A percentile compares a stretch with the other conserved stretches of the same genome.
phyloP scores from a whole-genome alignment of 2,329 filamentous ascomycete species.

The Tolypocladium nubicola region DNA sequence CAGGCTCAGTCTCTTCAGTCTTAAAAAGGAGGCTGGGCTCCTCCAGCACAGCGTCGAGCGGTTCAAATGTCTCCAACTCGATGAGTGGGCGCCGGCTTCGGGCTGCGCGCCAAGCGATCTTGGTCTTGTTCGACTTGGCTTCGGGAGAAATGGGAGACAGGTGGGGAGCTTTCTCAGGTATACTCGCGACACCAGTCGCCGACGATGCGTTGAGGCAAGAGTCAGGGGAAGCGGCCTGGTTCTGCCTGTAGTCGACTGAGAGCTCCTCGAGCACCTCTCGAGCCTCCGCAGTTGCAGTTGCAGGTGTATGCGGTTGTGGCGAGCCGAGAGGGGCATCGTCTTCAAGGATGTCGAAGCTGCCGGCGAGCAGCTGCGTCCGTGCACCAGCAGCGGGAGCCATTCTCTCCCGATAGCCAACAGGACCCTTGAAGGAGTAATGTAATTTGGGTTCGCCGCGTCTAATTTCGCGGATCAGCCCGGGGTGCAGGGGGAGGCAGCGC shows the following conservation, averaged over 20 bases:
- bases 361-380: background rate
- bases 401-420: background rate
- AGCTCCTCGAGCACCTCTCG: conserved; percentile 17
- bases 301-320: background rate
- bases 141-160: conserved; percentile 3
- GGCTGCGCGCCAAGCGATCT: conserved; percentile 8
- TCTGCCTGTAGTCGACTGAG: conserved; percentile 13
- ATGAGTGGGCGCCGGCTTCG: conserved; percentile 18
- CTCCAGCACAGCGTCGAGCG: conserved; percentile 20
- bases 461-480: background rate
- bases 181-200: background rate
- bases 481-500: background rate
- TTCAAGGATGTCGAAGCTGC: conserved; percentile 4
- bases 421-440: background rate
- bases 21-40: conserved; percentile 10
- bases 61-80: conserved; percentile 21
- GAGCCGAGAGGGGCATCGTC: conserved; percentile 1
- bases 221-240: conserved; percentile 9
- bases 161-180: conserved; percentile 2
- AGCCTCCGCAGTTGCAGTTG: background rate
- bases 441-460: background rate
- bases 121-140: conserved; percentile 4
- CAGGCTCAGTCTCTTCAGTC: background rate
- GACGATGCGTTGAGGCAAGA: conserved; percentile 2
- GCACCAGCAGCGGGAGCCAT: background rate